Evolutionary conservation across 352 stramenopile species (phyloP), one percentile per base, ranked within the genome.

Genomic region (Phytophthora hibernalis): DNA sequence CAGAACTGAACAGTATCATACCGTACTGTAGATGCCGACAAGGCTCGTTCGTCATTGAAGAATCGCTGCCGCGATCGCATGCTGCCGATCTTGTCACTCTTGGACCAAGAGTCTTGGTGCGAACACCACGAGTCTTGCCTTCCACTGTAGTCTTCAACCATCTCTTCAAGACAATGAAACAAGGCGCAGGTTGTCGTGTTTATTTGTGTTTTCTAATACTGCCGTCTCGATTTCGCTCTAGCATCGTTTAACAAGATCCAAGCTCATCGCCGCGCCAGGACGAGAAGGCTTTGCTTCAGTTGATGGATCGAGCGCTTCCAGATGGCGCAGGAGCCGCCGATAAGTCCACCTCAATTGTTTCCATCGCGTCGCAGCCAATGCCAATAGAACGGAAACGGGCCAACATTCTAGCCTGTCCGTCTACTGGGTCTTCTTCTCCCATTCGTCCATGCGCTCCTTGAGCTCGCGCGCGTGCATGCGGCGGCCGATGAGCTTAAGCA

Each of bases 401-500:
- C 61, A 55, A 55, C 54, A 59, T 59, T 47, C 50, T 63, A 58
- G 37, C 65, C 12, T 51, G 44, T 53, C 54, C 38, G 21, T 78
- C 57, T 82, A 82, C 59, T 77, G 70, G 45, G 62, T 82, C 62
- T 82, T 82, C 63, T 82, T 82, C 60, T 79, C 74, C 74, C 74
- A 79, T 52, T 79, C 74, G 12, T 77, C 63, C 70, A 96, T 72
- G 52, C 88, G 88, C 42, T 79, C 45, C 61, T 89, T 77, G 33
- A 96, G 74, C 69, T 96, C 88, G 11, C 79, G 79, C 26, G 79
- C 83, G 40, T 79, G 77, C 68, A 96, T 96, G 57, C 85, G 79
- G 40, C 92, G 90, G 16, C 91, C 93, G 16, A 98, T 63, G 56
- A 97, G 89, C 80, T 98, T 98, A 60, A 98, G 83, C 38, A 98